Evolutionary conservation across 306 rosid genomes (phyloP).

Genomic region (Oxytropis ochrocephala): DNA sequence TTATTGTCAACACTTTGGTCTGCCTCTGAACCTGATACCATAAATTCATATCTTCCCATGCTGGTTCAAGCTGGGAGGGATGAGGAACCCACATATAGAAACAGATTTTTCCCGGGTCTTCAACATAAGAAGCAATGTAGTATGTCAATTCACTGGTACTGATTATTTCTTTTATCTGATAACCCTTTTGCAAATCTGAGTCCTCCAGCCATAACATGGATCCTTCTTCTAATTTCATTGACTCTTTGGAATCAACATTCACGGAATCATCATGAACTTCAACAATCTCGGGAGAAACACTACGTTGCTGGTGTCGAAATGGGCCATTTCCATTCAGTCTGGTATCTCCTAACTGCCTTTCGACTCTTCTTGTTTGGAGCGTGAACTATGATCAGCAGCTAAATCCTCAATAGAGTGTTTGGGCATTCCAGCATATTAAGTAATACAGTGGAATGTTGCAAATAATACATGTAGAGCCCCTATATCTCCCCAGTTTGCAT

Average conservation of each 20-base stretch:
- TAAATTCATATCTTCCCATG: conserved; percentile 97
- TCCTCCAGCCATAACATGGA: conserved; percentile 85
- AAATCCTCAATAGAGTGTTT: conserved; percentile 85
- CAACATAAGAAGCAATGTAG: conserved; percentile 71
- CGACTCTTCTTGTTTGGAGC: conserved; percentile 83
- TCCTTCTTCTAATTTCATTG: conserved; percentile 79
- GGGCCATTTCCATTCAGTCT: conserved; percentile 67
- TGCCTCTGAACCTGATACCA: conserved; percentile 99
- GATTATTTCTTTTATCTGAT: conserved; percentile 63
- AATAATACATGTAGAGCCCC: conserved; percentile 82
- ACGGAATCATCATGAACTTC: conserved; percentile 79
- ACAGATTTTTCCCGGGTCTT: conserved; percentile 67
- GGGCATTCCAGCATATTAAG: conserved; percentile 82
- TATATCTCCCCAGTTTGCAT: conserved; percentile 94
- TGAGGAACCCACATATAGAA: conserved; percentile 84
- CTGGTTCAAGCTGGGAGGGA: conserved; percentile 84
- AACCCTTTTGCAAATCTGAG: conserved; percentile 77
- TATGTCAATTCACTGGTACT: conserved; percentile 47
- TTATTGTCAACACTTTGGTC: conserved; percentile 74
- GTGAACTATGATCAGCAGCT: conserved; percentile 96
- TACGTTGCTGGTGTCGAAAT: conserved; percentile 57
- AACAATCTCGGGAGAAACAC: conserved; percentile 84
- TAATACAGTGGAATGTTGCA: conserved; percentile 84
- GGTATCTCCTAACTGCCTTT: conserved; percentile 72
- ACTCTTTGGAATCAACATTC: conserved; percentile 57